Evolutionary conservation across 2,329 filamentous ascomycete species (phyloP), one percentile per base, ranked within the genome.

Genomic region (Lachnellula subtilissima): DNA sequence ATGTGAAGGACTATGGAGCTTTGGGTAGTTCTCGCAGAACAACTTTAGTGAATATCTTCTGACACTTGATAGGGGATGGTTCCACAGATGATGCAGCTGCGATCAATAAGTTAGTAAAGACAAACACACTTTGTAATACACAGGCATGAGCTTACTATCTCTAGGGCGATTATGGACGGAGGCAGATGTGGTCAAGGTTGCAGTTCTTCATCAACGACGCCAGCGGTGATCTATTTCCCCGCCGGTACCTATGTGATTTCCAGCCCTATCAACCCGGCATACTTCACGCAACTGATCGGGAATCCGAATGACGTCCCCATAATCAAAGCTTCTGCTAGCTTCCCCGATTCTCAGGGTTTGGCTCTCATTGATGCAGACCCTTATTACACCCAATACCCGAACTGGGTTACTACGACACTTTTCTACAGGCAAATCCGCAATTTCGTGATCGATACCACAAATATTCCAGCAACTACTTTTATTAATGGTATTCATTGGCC

Each of bases 301-400:
- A 61, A 68, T 47, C 63, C 66, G 14, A 67, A 64, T 23, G 50
- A 58, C 60, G 73, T 86, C 6, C 91, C 93, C 0, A 85, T 85
- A 0, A 77, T 96, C 71, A 90, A 92, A 75, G 87, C 87, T 2
- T 71, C 82, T 0, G 68, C 84, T 36, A 76, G 76, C 65, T 97
- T 97, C 23, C 23, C 45, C 19, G 19, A 22, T 22, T 45, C 42
- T 67, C 63, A 77, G 3, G 93, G 91, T 50, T 93, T 96, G 76
- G 91, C 87, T 46, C 82, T 97, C 48, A 87, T 97, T 61, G 91
- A 97, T 70, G 80, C 89, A 2, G 86, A 97, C 67, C 91, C 90
- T 0, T 97, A 97, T 71, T 71, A 81, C 37, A 74, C 76, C 0
- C 85, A 86, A 37, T 74, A 70, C 60, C 88, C 89, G 75, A 87